Conservation (phyloP, 805 yeast genomes). For the Ogataea methylovora region DNA sequence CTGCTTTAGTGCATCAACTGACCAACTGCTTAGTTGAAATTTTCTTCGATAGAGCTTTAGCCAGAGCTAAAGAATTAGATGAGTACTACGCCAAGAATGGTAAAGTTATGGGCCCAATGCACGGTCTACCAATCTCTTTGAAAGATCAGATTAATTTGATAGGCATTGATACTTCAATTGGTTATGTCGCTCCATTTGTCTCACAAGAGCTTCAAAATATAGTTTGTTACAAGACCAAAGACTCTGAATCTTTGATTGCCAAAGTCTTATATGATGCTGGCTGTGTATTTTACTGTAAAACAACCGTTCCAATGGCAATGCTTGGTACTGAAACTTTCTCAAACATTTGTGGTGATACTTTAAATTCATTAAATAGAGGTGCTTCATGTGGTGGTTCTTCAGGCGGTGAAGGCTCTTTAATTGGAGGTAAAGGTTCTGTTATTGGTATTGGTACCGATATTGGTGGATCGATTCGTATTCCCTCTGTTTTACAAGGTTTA, state of each 20-base stretch:
- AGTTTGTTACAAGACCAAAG: neutral
- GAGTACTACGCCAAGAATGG: constrained; percentile 26
- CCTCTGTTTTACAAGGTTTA: constrained; percentile 24
- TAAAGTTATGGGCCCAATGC: constrained; percentile 32
- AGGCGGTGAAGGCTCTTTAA: constrained; percentile 36
- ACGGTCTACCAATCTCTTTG: constrained; percentile 38
- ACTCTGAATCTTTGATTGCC: constrained; percentile 18
- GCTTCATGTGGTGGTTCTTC: constrained; percentile 36
- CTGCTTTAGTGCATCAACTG: constrained; percentile 34
- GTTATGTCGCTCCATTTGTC: constrained; percentile 28
- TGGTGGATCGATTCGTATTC: constrained; percentile 31
- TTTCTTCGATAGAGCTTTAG: constrained; percentile 32
- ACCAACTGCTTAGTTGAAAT: constrained; percentile 35
- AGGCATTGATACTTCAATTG: constrained; percentile 32
- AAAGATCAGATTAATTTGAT: constrained; percentile 36
- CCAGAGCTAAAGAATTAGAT: constrained; percentile 32
- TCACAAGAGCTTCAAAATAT: constrained; percentile 10
- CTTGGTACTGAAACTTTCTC: constrained; percentile 32
- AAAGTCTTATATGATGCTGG: constrained; percentile 28
- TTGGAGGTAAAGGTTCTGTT: constrained; percentile 23
- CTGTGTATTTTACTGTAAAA: constrained; percentile 35
- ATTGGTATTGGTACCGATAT: constrained; percentile 33
- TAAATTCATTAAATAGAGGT: constrained; percentile 29
- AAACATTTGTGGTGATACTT: constrained; percentile 33
- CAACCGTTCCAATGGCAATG: constrained; percentile 38